Evolutionary conservation across 2,329 filamentous ascomycete genomes (phyloP).

Genomic region (Epichloe scottii): DNA sequence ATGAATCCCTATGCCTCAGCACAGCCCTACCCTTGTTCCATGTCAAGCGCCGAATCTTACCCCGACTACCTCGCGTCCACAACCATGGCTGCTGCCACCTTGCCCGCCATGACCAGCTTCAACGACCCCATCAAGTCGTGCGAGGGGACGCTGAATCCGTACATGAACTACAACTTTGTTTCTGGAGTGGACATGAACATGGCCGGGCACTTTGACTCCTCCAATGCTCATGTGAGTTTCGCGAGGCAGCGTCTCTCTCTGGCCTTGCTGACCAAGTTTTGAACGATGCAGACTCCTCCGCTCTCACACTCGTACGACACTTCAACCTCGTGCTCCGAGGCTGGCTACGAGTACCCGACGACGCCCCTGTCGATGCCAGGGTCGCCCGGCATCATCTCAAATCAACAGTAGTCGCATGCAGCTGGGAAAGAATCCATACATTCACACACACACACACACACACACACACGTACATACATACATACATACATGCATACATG

Average conservation of each 20-base stretch:
- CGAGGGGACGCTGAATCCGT: conserved; percentile 50
- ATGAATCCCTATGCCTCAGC: conserved; percentile 46
- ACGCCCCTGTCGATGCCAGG: conserved; percentile 64
- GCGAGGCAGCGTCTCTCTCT: too few species aligned
- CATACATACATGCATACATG: too few species aligned
- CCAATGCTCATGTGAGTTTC: conserved; percentile 63
- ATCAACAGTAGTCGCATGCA: conserved; percentile 3
- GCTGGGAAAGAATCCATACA: neutral
- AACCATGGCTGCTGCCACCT: conserved; percentile 44
- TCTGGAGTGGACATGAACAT: conserved; percentile 50
- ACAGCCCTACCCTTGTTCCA: conserved; percentile 34
- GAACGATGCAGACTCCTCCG: conserved; percentile 52
- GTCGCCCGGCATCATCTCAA: conserved; percentile 43
- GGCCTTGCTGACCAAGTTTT: conserved; percentile 33
- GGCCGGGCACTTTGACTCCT: conserved; percentile 51
- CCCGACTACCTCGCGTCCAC: conserved; percentile 40
- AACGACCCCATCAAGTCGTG: conserved; percentile 39
- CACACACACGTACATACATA: neutral
- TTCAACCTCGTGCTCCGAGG: conserved; percentile 50
- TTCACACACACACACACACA: neutral
- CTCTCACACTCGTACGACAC: conserved; percentile 63
- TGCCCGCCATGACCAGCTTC: conserved; percentile 54
- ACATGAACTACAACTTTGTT: conserved; percentile 56
- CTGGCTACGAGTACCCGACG: conserved; percentile 51
- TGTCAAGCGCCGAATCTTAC: conserved; percentile 39